phyloP scores from a whole-genome alignment of 352 stramenopile species.

The Pythium dissimile region DNA sequence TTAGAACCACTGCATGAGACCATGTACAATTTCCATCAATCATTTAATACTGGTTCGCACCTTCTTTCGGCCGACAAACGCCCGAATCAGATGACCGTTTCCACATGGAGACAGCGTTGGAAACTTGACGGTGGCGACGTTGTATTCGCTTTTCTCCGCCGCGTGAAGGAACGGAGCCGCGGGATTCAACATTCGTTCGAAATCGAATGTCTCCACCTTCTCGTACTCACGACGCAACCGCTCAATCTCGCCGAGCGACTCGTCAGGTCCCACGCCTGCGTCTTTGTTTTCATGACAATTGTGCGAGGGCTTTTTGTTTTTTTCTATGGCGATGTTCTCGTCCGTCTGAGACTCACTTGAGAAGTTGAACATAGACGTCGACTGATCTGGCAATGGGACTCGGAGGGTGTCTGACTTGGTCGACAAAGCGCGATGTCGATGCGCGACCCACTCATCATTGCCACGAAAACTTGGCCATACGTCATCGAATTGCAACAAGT shows the following conservation, averaged over 20 bases:
- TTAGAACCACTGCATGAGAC: no score
- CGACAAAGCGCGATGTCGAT: slow-evolving; percentile 8
- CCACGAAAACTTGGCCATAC: slow-evolving; percentile 26
- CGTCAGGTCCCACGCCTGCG: background rate
- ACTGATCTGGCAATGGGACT: background rate
- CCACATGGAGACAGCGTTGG: background rate
- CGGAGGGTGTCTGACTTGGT: background rate
- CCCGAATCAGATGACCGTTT: background rate
- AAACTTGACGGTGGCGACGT: background rate
- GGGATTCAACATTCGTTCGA: slow-evolving; percentile 46
- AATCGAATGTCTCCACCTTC: slow-evolving; percentile 49
- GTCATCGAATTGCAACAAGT: slow-evolving; percentile 44
- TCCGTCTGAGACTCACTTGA: no score
- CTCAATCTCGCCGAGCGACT: slow-evolving; percentile 3
- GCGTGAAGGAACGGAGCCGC: background rate
- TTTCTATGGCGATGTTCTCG: no score
- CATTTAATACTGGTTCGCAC: no score
- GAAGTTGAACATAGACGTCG: no score
- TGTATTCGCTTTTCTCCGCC: background rate
- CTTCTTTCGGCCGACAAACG: slow-evolving; percentile 1
- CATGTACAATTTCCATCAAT: no score
- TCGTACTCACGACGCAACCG: slow-evolving; percentile 22
- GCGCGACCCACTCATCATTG: slow-evolving; percentile 42
- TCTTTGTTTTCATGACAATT: background rate
- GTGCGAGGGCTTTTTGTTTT: background rate